Base-by-base conservation (phyloP, 2,329 filamentous ascomycete genomes). In the Botrytis elliptica region DNA sequence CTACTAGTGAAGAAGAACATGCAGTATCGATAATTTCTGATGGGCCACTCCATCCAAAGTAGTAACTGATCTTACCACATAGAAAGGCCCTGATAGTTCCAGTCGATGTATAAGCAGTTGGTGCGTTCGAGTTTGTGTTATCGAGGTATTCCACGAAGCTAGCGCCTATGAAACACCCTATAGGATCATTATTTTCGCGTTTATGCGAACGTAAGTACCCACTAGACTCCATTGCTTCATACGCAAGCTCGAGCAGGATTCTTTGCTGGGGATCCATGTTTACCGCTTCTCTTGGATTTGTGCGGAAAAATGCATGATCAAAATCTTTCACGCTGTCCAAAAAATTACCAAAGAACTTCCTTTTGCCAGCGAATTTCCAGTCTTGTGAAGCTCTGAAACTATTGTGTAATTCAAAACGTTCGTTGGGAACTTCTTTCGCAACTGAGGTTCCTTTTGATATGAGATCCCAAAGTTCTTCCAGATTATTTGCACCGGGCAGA, bases 381-480 rank as follows among this genome's bases (percentile, higher is more conserved):
- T 49, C 40, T 60, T 73, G 69, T 40, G 75, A 71, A 69, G 74
- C 55, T 36, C 71, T 57, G n/a, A 71, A 72, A 52, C 71, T 67
- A 16, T 59, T 44, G 57, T 63, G 22, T 36, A 75, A 55, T 9
- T 76, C 72, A 46, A 77, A 76, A 29, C 75, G 60, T 36, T 74
- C 46, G n/a, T 49, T 77, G 2, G 67, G 36, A 12, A 75, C 78
- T 52, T 79, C 75, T 22, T 79, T 78, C 74, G 80, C 81, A 38
- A 78, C 78, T 62, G 78, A 79, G 59, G 77, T 76, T 49, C 92
- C 92, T 81, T 91, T 90, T 79, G 89, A 87, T n/a, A 94, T 85
- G 8, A 94, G 84, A 74, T 93, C 89, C 92, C 92, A 94, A 55
- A 94, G 88, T 71, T 88, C 88, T 72, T 93, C 90, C 74, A 86